Evolutionary conservation across 2,329 filamentous ascomycete genomes (phyloP).

Genomic region (Ceratocystis alfenasii): DNA sequence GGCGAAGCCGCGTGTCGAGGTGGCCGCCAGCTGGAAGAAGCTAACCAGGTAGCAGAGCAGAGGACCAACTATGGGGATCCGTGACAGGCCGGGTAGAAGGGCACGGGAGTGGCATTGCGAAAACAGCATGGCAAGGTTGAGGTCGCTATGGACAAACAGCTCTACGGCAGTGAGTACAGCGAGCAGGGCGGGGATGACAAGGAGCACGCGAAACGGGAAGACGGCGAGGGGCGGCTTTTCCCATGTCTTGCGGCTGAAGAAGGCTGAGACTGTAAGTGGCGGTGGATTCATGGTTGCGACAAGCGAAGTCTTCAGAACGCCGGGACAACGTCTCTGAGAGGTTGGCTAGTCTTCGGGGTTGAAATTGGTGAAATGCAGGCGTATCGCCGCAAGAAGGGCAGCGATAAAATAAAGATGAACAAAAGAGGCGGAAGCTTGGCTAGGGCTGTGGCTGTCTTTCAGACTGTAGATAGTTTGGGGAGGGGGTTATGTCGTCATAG

Average conservation of each 20-base stretch:
- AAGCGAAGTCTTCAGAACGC: background rate
- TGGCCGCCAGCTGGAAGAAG: conserved; percentile 37
- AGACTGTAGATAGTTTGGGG: too few relatives aligned
- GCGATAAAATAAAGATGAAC: background rate
- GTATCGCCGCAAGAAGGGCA: background rate
- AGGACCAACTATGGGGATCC: conserved; percentile 36
- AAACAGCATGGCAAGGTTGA: conserved; percentile 41
- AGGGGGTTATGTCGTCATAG: conserved; percentile 7
- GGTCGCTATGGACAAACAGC: conserved; percentile 38
- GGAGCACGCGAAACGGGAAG: conserved; percentile 41
- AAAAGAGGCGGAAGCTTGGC: background rate
- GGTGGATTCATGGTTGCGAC: background rate
- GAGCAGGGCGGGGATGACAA: conserved; percentile 39
- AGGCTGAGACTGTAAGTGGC: background rate
- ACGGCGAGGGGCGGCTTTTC: conserved; percentile 38
- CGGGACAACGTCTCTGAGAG: too few relatives aligned
- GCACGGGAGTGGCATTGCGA: conserved; percentile 42
- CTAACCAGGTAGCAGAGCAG: conserved; percentile 40
- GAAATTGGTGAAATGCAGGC: background rate
- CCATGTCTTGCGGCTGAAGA: conserved; percentile 13
- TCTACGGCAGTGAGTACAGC: conserved; percentile 33
- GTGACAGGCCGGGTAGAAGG: conserved; percentile 35
- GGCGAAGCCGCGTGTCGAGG: conserved; percentile 33
- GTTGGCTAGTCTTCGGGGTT: background rate
- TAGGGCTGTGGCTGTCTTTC: background rate